These are phyloP conservation scores for Cyclotella sp. DNA, from an alignment of 108 stramenopile species.

Conservation along the genomic window DNA sequence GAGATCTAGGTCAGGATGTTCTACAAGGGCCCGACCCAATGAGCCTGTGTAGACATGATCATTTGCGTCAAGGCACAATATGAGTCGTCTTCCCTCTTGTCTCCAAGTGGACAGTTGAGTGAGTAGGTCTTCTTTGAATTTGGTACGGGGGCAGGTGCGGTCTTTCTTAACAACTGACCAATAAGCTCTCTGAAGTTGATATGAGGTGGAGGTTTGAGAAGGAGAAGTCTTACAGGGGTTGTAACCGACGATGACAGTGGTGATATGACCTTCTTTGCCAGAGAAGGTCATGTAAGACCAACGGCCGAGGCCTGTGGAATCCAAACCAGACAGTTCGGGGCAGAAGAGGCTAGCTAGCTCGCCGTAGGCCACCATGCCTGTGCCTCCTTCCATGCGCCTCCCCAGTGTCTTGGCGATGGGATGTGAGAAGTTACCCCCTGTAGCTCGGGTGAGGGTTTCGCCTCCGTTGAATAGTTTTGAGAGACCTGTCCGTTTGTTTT, in stretches of 20 bases:
- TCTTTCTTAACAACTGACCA: background rate
- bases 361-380: background rate
- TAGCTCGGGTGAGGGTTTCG: background rate
- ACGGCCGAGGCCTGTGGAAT: conserved; percentile 4
- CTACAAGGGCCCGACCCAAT: conserved; percentile 4
- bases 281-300: background rate
- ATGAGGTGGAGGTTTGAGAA: background rate
- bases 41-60: no score
- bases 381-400: conserved; percentile 1
- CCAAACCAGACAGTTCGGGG: background rate
- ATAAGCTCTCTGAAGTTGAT: conserved; percentile 20
- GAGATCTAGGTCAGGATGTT: conserved; percentile 2
- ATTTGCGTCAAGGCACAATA: conserved; percentile 27
- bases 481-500: conserved; percentile 19
- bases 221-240: conserved; percentile 14
- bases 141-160: background rate
- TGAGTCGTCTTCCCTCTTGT: conserved; percentile 7
- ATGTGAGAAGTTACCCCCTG: background rate
- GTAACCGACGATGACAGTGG: conserved; percentile 12
- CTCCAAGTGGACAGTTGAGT: conserved; percentile 2
- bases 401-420: background rate
- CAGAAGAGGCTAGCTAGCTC: background rate
- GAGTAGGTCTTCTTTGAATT: no score
- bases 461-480: conserved; percentile 18
- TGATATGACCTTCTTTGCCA: conserved; percentile 3